Conservation (phyloP, 306 rosid genomes). For the Citrullus mucosospermus region DNA sequence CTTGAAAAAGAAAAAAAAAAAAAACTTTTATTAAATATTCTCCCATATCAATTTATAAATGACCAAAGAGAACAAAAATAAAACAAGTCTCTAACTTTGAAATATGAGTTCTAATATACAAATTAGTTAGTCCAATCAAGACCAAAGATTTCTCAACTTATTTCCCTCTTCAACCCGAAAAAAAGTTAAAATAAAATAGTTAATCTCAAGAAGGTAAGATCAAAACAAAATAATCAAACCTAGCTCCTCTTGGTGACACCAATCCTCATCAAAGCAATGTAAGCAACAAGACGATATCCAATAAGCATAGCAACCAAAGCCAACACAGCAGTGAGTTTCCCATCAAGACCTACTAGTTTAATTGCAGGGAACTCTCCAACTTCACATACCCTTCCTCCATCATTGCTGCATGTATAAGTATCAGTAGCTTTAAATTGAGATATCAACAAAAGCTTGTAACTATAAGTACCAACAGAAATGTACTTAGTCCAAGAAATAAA, state of each 20-base stretch:
- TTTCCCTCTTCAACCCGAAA: background rate
- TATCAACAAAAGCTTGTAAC: conserved; percentile 38
- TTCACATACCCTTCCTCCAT: conserved; percentile 8
- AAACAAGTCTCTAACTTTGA: background rate
- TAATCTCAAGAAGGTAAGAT: background rate
- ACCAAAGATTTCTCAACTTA: background rate
- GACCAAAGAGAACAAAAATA: background rate
- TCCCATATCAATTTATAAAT: background rate
- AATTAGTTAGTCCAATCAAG: background rate
- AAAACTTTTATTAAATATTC: too few relatives aligned
- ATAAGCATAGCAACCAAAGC: conserved; percentile 46
- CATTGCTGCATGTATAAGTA: conserved; percentile 28
- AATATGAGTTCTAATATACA: background rate
- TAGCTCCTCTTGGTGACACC: conserved; percentile 29
- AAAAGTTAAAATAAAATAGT: background rate
- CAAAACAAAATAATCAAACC: background rate
- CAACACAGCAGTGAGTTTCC: conserved; percentile 7
- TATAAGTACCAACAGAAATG: conserved; percentile 30
- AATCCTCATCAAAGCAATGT: conserved; percentile 50
- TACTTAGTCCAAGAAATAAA: conserved; percentile 53
- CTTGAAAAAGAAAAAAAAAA: too few relatives aligned
- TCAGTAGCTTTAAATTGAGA: conserved; percentile 35
- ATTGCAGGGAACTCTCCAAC: conserved; percentile 37
- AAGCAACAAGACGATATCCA: conserved; percentile 54
- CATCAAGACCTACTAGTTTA: conserved; percentile 28